phyloP scores from a whole-genome alignment of 352 stramenopile genomes.

The Phytophthora vignae region DNA sequence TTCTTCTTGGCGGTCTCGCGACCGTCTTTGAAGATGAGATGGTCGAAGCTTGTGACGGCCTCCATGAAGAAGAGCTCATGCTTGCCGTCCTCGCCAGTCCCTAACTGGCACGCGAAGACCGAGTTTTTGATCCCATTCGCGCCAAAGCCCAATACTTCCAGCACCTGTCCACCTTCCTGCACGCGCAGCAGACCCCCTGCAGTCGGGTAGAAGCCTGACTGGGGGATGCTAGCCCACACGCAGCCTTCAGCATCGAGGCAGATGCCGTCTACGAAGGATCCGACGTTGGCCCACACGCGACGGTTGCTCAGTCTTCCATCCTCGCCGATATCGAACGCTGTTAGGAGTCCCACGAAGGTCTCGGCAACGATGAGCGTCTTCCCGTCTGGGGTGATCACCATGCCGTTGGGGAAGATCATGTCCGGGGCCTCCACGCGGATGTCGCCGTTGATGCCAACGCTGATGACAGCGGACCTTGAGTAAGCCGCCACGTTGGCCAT shows the following conservation, averaged over 20 bases:
- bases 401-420: constrained; percentile 72
- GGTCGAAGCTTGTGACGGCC: constrained; percentile 41
- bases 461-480: constrained; percentile 60
- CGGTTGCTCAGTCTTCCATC: constrained; percentile 57
- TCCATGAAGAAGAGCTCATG: constrained; percentile 69
- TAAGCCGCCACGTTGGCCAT: constrained; percentile 35
- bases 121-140: constrained; percentile 55
- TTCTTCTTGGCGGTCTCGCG: constrained; percentile 44
- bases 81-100: constrained; percentile 49
- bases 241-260: constrained; percentile 74
- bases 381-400: constrained; percentile 69
- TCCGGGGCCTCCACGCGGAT: constrained; percentile 55
- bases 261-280: constrained; percentile 59
- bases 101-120: constrained; percentile 66
- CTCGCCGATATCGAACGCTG: constrained; percentile 59
- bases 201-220: constrained; percentile 54
- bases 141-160: constrained; percentile 59
- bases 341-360: constrained; percentile 56
- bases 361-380: constrained; percentile 73
- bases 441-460: constrained; percentile 41
- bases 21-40: constrained; percentile 45
- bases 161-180: constrained; percentile 54
- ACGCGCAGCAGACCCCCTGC: constrained; percentile 54
- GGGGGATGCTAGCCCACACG: constrained; percentile 58
- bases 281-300: constrained; percentile 60